A percentile compares a stretch with the other conserved stretches of the same genome.
These are phyloP conservation scores for Kwoniella newhampshirensis DNA, from an alignment of 768 basidiomycete species.

Conservation along the genomic window DNA sequence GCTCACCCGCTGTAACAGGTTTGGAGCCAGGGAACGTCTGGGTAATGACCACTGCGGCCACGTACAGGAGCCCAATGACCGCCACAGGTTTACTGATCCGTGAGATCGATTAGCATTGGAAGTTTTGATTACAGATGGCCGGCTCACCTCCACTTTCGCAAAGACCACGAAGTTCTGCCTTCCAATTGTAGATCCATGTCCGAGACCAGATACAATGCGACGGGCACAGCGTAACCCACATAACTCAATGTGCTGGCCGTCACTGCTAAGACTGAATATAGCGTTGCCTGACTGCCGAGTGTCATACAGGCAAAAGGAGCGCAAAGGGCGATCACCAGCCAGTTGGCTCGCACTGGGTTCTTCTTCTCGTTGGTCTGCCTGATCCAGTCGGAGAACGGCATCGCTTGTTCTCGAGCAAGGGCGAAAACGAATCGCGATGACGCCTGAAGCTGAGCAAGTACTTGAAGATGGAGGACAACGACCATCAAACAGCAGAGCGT, in stretches of 20 bases:
- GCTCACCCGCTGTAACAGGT: conserved; percentile 50
- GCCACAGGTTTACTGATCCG: conserved; percentile 44
- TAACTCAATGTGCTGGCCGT: conserved; percentile 51
- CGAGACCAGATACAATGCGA: conserved; percentile 44
- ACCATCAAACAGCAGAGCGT: conserved; percentile 44
- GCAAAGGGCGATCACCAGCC: conserved; percentile 49
- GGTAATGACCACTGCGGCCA: conserved; percentile 39
- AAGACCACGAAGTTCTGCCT: conserved; percentile 54
- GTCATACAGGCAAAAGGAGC: conserved; percentile 48
- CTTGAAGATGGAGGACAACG: conserved; percentile 49
- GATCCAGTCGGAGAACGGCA: conserved; percentile 53
- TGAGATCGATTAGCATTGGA: not conserved
- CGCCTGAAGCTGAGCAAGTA: conserved; percentile 54
- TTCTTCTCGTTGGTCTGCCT: conserved; percentile 39
- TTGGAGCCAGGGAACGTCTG: conserved; percentile 47
- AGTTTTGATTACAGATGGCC: not conserved
- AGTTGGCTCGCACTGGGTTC: conserved; percentile 52
- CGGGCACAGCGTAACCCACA: conserved; percentile 47
- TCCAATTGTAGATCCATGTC: conserved; percentile 46
- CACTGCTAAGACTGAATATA: conserved; percentile 51
- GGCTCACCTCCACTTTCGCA: conserved; percentile 46
- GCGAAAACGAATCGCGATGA: conserved; percentile 56
- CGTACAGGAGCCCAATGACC: conserved; percentile 32
- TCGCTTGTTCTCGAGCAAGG: conserved; percentile 54
- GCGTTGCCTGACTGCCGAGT: conserved; percentile 39